Conservation (phyloP, 2,329 filamentous ascomycete species). For the Fusarium vanettenii region DNA sequence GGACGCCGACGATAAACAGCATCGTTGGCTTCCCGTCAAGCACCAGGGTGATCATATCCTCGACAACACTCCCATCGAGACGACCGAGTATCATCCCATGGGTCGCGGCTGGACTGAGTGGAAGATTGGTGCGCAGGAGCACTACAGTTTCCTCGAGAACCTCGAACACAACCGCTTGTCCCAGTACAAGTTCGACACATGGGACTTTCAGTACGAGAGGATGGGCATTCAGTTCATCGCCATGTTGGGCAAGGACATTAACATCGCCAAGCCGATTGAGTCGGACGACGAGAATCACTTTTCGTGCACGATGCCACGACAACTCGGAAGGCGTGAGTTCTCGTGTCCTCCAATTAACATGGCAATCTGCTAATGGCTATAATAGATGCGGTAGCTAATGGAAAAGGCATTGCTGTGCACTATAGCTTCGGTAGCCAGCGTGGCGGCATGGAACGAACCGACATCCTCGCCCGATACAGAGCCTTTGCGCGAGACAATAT, state of each 20-base stretch:
- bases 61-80: constrained; percentile 59
- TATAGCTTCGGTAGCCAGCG: constrained; percentile 60
- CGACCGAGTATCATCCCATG: constrained; percentile 59
- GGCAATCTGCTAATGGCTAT: constrained; percentile 15
- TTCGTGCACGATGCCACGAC: constrained; percentile 52
- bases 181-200: constrained; percentile 61
- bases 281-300: constrained; percentile 60
- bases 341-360: fast-evolving
- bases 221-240: constrained; percentile 67
- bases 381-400: constrained; percentile 61
- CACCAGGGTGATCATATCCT: constrained; percentile 49
- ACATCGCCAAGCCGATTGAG: constrained; percentile 58
- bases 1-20: constrained; percentile 53
- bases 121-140: constrained; percentile 62
- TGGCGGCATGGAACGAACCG: constrained; percentile 58
- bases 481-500: constrained; percentile 64
- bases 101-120: constrained; percentile 60
- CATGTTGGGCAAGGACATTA: constrained; percentile 64
- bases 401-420: constrained; percentile 64
- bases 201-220: constrained; percentile 61
- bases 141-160: constrained; percentile 62
- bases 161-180: constrained; percentile 58
- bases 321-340: constrained; percentile 50
- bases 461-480: constrained; percentile 64
- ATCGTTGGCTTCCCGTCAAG: constrained; percentile 62